Evolutionary conservation across 176 grass and related monocot species (phyloP).

Genomic region (Microstegium vimineum): DNA sequence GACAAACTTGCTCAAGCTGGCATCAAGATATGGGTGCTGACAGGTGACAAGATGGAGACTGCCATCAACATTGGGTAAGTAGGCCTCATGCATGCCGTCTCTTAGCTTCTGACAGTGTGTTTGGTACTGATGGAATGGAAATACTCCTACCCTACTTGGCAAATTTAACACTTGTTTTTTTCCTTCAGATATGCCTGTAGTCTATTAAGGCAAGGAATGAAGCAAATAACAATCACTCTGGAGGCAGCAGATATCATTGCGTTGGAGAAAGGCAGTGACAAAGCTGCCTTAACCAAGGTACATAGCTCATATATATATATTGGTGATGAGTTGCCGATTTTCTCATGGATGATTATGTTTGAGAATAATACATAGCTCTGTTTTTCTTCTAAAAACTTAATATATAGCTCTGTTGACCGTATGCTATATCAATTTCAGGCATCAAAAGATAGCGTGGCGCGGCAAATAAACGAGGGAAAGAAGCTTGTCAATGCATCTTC

Average conservation of each 20-base stretch:
- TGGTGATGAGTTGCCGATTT: no score
- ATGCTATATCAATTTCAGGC: slow-evolving; percentile 39
- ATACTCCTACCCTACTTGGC: no score
- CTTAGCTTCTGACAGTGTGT: not conserved
- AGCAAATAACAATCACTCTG: slow-evolving; percentile 82
- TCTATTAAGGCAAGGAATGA: slow-evolving; percentile 90
- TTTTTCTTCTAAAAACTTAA: no score
- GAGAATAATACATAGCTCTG: not conserved
- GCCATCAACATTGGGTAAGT: slow-evolving; percentile 99
- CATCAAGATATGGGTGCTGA: slow-evolving; percentile 98
- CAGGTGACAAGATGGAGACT: slow-evolving; percentile 96
- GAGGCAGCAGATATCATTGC: slow-evolving; percentile 58
- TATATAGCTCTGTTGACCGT: no score
- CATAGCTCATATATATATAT: not conserved
- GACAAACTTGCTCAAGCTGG: slow-evolving; percentile 95
- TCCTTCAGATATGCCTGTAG: slow-evolving; percentile 74
- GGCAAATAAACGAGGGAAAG: slow-evolving; percentile 62
- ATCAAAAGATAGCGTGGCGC: slow-evolving; percentile 45
- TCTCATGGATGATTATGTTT: no score
- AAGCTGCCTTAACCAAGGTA: slow-evolving; percentile 52
- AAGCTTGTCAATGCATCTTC: slow-evolving; percentile 31
- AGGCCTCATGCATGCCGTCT: not conserved
- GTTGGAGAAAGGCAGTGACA: slow-evolving; percentile 64
- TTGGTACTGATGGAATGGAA: not conserved
- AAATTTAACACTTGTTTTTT: not conserved